Evolutionary conservation across 164 flowering plant genomes (phyloP).

Genomic region (Stephania cephalantha): DNA sequence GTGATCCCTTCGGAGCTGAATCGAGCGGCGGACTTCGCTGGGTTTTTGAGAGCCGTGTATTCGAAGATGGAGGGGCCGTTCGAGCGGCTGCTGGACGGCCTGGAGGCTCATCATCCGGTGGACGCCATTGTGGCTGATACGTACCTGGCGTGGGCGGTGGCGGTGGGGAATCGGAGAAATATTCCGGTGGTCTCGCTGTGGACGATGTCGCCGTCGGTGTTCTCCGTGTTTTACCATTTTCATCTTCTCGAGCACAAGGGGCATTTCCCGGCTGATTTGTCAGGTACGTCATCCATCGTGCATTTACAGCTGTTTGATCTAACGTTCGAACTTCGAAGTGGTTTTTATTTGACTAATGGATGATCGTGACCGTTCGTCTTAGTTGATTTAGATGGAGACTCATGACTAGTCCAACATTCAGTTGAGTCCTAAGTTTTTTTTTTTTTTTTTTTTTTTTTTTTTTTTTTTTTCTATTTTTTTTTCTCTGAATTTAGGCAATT

Average conservation of each 20-base stretch:
- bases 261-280: constrained; percentile 26
- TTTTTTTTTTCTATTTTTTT: no score
- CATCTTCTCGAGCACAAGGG: constrained; percentile 30
- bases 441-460: no score
- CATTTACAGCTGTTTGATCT: background rate
- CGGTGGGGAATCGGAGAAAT: constrained; percentile 37
- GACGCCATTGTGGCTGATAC: constrained; percentile 43
- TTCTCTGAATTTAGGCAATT: no score
- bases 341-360: no score
- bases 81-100: constrained; percentile 42
- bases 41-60: constrained; percentile 44
- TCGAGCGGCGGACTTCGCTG: constrained; percentile 37
- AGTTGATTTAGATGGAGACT: no score
- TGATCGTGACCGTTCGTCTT: background rate
- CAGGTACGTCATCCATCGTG: constrained; percentile 25
- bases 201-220: constrained; percentile 43
- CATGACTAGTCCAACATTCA: no score
- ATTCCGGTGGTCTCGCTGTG: constrained; percentile 51
- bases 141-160: constrained; percentile 38
- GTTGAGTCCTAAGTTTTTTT: no score
- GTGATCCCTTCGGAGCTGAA: constrained; percentile 65
- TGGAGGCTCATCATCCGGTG: constrained; percentile 19
- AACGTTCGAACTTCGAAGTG: background rate
- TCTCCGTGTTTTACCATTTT: constrained; percentile 29
- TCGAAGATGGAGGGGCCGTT: constrained; percentile 54